Base-by-base conservation (phyloP, 352 stramenopile genomes). In the Thraustochytrium striatum region DNA sequence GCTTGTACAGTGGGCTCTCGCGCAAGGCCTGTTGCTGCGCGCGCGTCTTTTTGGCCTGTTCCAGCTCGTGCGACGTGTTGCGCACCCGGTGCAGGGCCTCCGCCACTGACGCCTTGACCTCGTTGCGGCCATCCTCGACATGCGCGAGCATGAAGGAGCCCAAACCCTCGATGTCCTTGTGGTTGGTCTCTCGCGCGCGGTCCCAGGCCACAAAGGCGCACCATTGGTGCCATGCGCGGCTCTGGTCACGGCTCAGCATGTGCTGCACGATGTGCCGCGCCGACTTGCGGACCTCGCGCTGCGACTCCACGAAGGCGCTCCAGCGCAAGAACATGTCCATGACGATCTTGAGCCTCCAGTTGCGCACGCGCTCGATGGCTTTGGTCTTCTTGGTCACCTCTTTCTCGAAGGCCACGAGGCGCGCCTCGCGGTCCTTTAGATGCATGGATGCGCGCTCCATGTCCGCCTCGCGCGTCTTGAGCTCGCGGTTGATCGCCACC, bases 371-470 rank as follows among this genome's bases (percentile, higher is more conserved):
- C 21, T 75, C 65, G 21, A 75, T 16, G n/a, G 52, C 65, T 43
- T 62, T 62, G 32, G 43, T 38, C 1, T 38, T 30, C 32, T 61
- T 41, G 19, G 39, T 21, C 32, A 75, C 25, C 36, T 75, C 65
- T 8, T 21, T 72, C 21, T 75, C 65, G 25, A 75, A 75, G 35
- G 52, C 30, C 21, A 30, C 52, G 11, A 75, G n/a, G 25, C 65
- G 65, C 28, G 65, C 65, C 36, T 68, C 50, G 65, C 65, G 65
- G 35, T 75, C 65, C 50, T 75, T 75, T 39, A 75, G 65, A 1
- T 39, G 41, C 19, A 43, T 32, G 7, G 65, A 35, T 25, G 52
- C 52, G 11, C 38, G 19, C 3, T 72, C 65, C 35, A 62, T 21
- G n/a, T 30, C 30, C 8, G 21, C 8, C 7, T 32, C 30, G 5